Percentiles rank a stretch among this genome's conserved stretches.
These are phyloP conservation scores for Chrysanthemum seticuspe DNA, from an alignment of 129 eudicot genomes.

Conservation along the genomic window DNA sequence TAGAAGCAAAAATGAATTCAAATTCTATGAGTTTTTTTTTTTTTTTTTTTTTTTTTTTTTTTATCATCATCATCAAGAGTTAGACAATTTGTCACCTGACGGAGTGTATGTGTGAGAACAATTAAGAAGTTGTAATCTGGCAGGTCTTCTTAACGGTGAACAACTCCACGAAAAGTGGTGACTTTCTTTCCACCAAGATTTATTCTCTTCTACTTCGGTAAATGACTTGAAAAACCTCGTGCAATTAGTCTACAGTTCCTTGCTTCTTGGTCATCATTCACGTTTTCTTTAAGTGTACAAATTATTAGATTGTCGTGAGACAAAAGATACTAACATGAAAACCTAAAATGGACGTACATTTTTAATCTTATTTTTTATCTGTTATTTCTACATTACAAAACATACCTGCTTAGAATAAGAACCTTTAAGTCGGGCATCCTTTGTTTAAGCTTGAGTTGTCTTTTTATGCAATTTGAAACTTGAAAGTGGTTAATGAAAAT, in stretches of 20 bases:
- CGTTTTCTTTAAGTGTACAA: slow-evolving; percentile 14
- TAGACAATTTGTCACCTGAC: slow-evolving; percentile 30
- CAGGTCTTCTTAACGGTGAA: no score
- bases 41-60: neutral
- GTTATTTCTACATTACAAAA: no score
- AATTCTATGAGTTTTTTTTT: no score
- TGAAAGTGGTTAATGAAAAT: no score
- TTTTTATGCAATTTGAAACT: no score
- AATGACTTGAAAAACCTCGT: slow-evolving; percentile 44
- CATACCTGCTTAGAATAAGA: no score
- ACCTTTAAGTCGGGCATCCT: no score
- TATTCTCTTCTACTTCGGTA: slow-evolving; percentile 43
- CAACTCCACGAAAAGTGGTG: slow-evolving; percentile 32
- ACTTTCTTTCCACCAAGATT: slow-evolving; percentile 41
- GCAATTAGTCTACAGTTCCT: slow-evolving; percentile 35
- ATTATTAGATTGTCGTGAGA: neutral
- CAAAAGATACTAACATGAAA: neutral
- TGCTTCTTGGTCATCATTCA: slow-evolving; percentile 24
- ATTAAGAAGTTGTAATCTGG: slow-evolving; percentile 42
- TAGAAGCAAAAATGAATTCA: no score
- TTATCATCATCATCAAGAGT: neutral
- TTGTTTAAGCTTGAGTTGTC: no score
- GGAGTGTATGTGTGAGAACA: slow-evolving; percentile 32
- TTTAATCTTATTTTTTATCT: no score
- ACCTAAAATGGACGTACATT: no score